phyloP scores from a whole-genome alignment of 768 basidiomycete genomes.

The Pholiota microspora region DNA sequence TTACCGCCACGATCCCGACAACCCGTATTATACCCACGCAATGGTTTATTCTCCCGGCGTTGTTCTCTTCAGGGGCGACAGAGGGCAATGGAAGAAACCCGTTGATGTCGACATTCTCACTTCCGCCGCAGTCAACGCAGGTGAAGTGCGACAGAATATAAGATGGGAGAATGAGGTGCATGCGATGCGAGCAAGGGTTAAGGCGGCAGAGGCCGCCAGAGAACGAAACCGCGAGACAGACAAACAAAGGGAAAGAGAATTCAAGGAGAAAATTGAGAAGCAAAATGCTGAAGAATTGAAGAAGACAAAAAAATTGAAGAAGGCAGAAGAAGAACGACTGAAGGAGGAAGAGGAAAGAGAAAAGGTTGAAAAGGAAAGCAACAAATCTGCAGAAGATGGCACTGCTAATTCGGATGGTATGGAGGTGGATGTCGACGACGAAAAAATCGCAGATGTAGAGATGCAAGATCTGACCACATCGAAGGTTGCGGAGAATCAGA shows the following conservation, averaged over 20 bases:
- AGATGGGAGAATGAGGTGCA: conserved; percentile 11
- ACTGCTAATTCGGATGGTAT: neutral
- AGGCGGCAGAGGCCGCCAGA: conserved; percentile 2
- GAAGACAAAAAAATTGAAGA: conserved; percentile 1
- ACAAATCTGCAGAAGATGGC: neutral
- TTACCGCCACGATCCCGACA: conserved; percentile 46
- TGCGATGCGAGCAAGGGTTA: conserved; percentile 8
- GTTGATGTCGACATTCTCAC: conserved; percentile 64
- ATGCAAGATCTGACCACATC: neutral
- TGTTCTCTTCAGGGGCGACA: conserved; percentile 59
- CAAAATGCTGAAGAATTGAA: conserved; percentile 3
- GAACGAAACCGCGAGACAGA: conserved; percentile 16
- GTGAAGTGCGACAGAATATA: conserved; percentile 23
- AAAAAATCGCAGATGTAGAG: neutral
- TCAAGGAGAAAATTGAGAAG: neutral
- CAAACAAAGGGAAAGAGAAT: conserved; percentile 4
- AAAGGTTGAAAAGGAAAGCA: neutral
- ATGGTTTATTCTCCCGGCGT: conserved; percentile 72
- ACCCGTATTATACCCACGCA: conserved; percentile 69
- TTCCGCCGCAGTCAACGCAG: conserved; percentile 72
- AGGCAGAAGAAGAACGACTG: neutral
- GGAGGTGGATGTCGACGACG: neutral
- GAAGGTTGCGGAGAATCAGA: neutral
- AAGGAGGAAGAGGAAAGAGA: neutral
- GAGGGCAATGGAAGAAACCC: conserved; percentile 53